phyloP scores from a whole-genome alignment of 2,329 filamentous ascomycete genomes.

The Acrodontium crateriforme region DNA sequence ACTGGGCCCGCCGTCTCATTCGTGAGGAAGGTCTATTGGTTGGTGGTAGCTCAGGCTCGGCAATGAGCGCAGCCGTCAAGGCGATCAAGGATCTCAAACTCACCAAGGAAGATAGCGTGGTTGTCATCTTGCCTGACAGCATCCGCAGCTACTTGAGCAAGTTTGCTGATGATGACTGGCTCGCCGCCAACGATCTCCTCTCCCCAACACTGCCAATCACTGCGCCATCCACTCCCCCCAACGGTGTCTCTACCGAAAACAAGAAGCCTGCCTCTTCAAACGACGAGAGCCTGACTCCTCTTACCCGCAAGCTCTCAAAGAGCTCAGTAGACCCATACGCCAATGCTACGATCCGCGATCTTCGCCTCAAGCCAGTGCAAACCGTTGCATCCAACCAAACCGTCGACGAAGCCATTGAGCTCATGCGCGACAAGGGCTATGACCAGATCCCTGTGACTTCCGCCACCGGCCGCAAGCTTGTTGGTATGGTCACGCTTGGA shows the following conservation, averaged over 20 bases:
- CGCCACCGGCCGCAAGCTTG: conserved; percentile 51
- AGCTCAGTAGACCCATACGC: conserved; percentile 52
- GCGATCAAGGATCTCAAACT: conserved; percentile 66
- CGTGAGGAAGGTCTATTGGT: conserved; percentile 88
- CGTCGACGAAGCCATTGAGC: conserved; percentile 84
- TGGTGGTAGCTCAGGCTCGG: conserved; percentile 85
- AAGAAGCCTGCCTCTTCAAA: conserved; percentile 19
- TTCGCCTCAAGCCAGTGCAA: conserved; percentile 86
- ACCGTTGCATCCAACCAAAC: conserved; percentile 58
- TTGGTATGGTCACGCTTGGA: conserved; percentile 85
- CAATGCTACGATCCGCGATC: conserved; percentile 63
- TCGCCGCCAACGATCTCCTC: conserved; percentile 87
- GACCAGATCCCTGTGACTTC: conserved; percentile 89
- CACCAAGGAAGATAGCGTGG: conserved; percentile 71
- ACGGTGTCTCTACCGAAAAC: too few species aligned
- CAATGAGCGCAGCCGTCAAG: conserved; percentile 67
- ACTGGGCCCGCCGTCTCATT: conserved; percentile 78
- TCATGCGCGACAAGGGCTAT: conserved; percentile 96
- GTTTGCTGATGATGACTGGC: conserved; percentile 98
- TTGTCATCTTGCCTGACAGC: conserved; percentile 86
- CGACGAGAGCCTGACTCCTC: conserved; percentile 17
- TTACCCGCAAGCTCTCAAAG: conserved; percentile 17
- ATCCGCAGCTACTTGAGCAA: conserved; percentile 96
- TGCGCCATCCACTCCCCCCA: conserved; percentile 18
- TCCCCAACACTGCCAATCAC: conserved; percentile 42